phyloP scores from a whole-genome alignment of 306 rosid genomes.

The Citrullus amarus region DNA sequence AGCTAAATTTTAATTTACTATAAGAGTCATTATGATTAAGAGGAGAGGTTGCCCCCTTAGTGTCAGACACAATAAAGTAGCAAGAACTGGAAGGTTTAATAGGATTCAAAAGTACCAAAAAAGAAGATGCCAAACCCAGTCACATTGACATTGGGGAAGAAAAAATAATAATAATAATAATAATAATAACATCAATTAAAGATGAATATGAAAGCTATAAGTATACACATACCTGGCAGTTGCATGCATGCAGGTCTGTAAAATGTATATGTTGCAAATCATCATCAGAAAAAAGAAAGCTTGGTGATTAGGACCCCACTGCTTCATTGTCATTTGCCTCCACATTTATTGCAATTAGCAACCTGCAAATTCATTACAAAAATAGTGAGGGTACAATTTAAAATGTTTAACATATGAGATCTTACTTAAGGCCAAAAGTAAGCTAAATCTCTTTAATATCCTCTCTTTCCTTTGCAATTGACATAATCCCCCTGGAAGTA shows the following conservation, averaged over 20 bases:
- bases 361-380: neutral
- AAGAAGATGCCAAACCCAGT: conserved; percentile 15
- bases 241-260: neutral
- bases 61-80: conserved; percentile 40
- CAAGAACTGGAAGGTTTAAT: conserved; percentile 3
- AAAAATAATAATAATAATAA: neutral
- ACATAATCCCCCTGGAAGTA: neutral
- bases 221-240: neutral
- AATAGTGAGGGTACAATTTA: neutral
- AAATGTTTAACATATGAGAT: neutral
- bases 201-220: neutral
- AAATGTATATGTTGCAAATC: neutral
- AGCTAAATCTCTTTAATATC: too few relatives aligned
- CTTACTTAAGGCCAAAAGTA: neutral
- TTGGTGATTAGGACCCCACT: neutral
- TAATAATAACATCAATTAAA: neutral
- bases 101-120: conserved; percentile 14
- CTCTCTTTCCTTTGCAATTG: neutral
- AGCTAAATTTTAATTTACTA: conserved; percentile 21
- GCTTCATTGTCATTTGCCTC: neutral
- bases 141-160: neutral
- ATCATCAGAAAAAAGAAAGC: neutral
- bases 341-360: neutral
- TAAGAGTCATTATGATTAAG: conserved; percentile 28
- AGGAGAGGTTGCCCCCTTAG: conserved; percentile 38